phyloP scores from a whole-genome alignment of 441 rosid genomes.

The Pelargonium fulgidum region DNA sequence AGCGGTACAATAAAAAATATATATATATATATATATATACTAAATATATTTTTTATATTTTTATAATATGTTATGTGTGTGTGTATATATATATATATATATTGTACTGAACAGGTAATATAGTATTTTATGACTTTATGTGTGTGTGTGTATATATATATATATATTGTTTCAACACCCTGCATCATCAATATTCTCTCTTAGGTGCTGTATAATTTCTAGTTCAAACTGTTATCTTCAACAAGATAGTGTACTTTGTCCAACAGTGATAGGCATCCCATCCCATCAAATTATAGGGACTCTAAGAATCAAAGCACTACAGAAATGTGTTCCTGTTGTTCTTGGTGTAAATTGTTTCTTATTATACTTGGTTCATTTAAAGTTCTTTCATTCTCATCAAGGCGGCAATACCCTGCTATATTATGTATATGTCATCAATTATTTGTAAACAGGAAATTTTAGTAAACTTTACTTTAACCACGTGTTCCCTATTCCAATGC shows the following conservation, averaged over 20 bases:
- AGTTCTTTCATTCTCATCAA: background rate
- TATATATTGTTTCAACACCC: background rate
- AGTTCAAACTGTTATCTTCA: background rate
- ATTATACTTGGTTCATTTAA: background rate
- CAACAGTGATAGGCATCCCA: background rate
- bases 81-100: too few relatives aligned
- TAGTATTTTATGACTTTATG: too few relatives aligned
- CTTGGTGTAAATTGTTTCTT: background rate
- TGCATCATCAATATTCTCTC: background rate
- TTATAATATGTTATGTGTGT: too few relatives aligned
- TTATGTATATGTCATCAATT: background rate
- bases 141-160: too few relatives aligned
- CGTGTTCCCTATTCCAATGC: constrained; percentile 3
- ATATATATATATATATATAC: too few relatives aligned
- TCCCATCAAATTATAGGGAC: background rate
- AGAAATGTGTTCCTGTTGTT: background rate
- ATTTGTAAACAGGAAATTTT: background rate
- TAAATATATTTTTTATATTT: too few relatives aligned
- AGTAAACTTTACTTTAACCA: background rate
- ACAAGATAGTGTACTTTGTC: background rate
- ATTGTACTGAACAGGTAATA: too few relatives aligned
- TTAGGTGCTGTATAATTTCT: background rate
- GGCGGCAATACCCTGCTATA: background rate
- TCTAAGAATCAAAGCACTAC: background rate
- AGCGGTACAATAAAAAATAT: too few relatives aligned